phyloP scores from a whole-genome alignment of 2,329 filamentous ascomycete species.

The Pseudogymnoascus sp. region DNA sequence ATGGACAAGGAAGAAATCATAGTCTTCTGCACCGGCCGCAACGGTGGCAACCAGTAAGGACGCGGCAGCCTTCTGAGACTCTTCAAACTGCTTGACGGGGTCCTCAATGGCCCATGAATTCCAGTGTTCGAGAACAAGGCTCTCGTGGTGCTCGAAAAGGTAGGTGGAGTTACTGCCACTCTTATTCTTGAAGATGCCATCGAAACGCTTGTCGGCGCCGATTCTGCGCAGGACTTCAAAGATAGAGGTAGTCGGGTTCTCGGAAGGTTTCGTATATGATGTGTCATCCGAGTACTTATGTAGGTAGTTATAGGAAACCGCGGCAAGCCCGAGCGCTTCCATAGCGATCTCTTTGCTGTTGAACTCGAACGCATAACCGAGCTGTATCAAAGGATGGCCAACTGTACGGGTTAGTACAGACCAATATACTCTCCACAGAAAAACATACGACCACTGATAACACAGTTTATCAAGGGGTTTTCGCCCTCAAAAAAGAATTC shows the following conservation, averaged over 20 bases:
- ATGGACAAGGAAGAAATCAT: slow-evolving; percentile 79
- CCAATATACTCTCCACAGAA: slow-evolving; percentile 8
- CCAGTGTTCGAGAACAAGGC: slow-evolving; percentile 76
- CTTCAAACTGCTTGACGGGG: slow-evolving; percentile 64
- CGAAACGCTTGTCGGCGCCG: slow-evolving; percentile 58
- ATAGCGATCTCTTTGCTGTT: slow-evolving; percentile 78
- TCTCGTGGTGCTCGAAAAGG: slow-evolving; percentile 61
- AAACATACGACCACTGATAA: slow-evolving; percentile 67
- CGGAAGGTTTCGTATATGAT: slow-evolving; percentile 56
- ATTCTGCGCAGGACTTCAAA: slow-evolving; percentile 65
- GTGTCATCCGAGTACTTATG: slow-evolving; percentile 64
- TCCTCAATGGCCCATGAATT: slow-evolving; percentile 72
- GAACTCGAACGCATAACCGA: slow-evolving; percentile 89
- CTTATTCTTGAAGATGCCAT: slow-evolving; percentile 51
- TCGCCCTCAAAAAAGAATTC: slow-evolving; percentile 69
- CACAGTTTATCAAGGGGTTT: slow-evolving; percentile 69
- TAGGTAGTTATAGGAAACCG: slow-evolving; percentile 48
- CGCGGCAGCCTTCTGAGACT: slow-evolving; percentile 55
- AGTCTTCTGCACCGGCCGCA: slow-evolving; percentile 49
- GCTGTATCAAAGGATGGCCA: slow-evolving; percentile 85
- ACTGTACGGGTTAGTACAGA: slow-evolving; percentile 42
- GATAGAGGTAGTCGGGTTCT: slow-evolving; percentile 52
- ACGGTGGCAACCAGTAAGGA: slow-evolving; percentile 55
- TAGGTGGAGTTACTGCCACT: slow-evolving; percentile 54
- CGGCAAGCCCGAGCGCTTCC: slow-evolving; percentile 69